phyloP scores from a whole-genome alignment of 345 rosid genomes.

The Syzygium aqueum region DNA sequence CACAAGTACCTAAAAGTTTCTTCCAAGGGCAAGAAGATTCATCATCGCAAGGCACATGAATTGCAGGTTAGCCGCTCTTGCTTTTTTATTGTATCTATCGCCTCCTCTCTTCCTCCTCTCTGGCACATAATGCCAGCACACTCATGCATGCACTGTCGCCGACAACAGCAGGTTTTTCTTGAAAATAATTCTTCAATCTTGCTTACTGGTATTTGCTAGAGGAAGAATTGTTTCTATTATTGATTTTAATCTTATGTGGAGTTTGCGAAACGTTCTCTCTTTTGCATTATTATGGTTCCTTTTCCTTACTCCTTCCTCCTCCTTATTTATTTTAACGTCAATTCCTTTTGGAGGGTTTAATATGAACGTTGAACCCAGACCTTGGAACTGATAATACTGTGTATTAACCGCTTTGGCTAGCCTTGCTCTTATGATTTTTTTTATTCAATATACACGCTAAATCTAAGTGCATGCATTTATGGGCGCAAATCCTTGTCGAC shows the following conservation, averaged over 20 bases:
- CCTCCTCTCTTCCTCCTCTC: background rate
- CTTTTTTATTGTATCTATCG: constrained; percentile 3
- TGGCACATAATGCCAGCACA: background rate
- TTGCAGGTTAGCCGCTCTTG: constrained; percentile 39
- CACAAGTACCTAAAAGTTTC: constrained; percentile 42
- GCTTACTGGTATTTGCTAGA: background rate
- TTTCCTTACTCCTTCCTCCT: background rate
- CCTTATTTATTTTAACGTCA: background rate
- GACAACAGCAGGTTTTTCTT: background rate
- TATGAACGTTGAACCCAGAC: background rate
- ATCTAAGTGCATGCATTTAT: background rate
- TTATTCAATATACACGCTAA: background rate
- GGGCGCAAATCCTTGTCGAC: constrained; percentile 1
- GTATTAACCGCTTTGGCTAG: background rate
- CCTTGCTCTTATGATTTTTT: background rate
- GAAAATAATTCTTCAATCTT: background rate
- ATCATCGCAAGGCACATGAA: constrained; percentile 30
- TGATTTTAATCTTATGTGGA: background rate
- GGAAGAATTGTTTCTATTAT: background rate
- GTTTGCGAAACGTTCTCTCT: background rate
- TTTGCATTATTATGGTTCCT: background rate
- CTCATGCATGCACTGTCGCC: background rate
- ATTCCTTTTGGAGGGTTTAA: background rate
- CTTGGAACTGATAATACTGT: background rate
- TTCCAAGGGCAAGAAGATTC: constrained; percentile 38